Evolutionary conservation across 2,329 filamentous ascomycete species (phyloP).

Genomic region (Fusarium guadeloupense): DNA sequence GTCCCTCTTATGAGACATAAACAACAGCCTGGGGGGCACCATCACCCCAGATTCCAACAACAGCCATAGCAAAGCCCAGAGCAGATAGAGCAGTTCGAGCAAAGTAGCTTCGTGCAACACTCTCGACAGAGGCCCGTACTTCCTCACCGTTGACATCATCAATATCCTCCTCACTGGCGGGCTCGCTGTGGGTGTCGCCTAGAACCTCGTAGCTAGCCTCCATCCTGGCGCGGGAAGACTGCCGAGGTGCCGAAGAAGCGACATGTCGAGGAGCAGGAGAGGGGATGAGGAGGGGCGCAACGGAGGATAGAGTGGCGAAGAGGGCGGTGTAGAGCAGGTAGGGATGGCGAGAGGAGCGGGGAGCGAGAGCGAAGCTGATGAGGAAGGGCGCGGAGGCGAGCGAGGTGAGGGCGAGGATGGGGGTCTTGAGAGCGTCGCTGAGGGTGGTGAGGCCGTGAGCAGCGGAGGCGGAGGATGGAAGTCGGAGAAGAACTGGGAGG

Average conservation of each 20-base stretch:
- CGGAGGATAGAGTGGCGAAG: conserved; percentile 69
- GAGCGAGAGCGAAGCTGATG: conserved; percentile 80
- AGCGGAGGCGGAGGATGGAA: conserved; percentile 78
- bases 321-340: conserved; percentile 89
- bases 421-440: conserved; percentile 68
- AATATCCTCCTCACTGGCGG: conserved; percentile 61
- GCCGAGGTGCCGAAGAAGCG: conserved; percentile 44
- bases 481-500: conserved; percentile 80
- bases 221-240: conserved; percentile 57
- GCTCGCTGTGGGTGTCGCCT: conserved; percentile 61
- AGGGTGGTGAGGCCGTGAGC: conserved; percentile 76
- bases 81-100: conserved; percentile 64
- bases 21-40: conserved; percentile 54
- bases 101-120: conserved; percentile 62
- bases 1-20: conserved; percentile 45
- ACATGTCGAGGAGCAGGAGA: conserved; percentile 43
- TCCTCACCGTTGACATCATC: conserved; percentile 70
- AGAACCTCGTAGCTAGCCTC: conserved; percentile 79
- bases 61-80: conserved; percentile 67
- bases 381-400: conserved; percentile 77
- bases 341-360: conserved; percentile 79
- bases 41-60: conserved; percentile 74
- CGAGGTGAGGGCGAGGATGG: conserved; percentile 72
- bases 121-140: conserved; percentile 65
- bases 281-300: conserved; percentile 60